A percentile compares a stretch with the other conserved stretches of the same genome.
phyloP scores from a whole-genome alignment of 805 yeast genomes.

The Pichia deserticola region DNA sequence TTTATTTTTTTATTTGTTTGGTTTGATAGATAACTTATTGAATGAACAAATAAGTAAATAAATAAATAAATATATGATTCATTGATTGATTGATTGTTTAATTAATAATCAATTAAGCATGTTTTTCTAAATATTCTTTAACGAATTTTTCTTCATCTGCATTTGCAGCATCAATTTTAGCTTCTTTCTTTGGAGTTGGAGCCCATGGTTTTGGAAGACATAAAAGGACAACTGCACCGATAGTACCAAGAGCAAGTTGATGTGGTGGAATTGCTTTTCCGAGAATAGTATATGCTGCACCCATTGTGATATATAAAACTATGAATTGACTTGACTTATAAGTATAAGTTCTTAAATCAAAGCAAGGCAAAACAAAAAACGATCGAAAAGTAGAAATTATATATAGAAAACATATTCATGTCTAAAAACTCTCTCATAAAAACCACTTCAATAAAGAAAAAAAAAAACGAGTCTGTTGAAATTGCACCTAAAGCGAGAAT shows the following conservation, averaged over 20 bases:
- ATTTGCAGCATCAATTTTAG: slow-evolving; percentile 66
- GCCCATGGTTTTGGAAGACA: slow-evolving; percentile 72
- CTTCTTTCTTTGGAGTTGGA: slow-evolving; percentile 48
- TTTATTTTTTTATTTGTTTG: too few relatives aligned
- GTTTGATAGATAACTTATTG: too few relatives aligned
- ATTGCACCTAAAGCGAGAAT: too few relatives aligned
- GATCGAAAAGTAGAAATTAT: too few relatives aligned
- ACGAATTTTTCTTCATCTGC: slow-evolving; percentile 90
- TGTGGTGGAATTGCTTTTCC: slow-evolving; percentile 84
- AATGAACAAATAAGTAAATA: not conserved
- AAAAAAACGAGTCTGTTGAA: too few relatives aligned
- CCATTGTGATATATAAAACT: slow-evolving; percentile 40
- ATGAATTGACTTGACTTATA: too few relatives aligned
- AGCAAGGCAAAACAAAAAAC: too few relatives aligned
- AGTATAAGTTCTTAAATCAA: too few relatives aligned
- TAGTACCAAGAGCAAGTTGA: slow-evolving; percentile 77
- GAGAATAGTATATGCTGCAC: slow-evolving; percentile 73
- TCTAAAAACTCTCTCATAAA: too few relatives aligned
- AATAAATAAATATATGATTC: not conserved
- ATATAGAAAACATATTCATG: too few relatives aligned
- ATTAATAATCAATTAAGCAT: slow-evolving; percentile 11
- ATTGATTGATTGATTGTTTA: too few relatives aligned
- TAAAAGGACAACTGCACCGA: slow-evolving; percentile 57
- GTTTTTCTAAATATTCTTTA: slow-evolving; percentile 53
- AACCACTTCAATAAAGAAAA: too few relatives aligned